A percentile compares a stretch with the other conserved stretches of the same genome.
Evolutionary conservation across 192 early-diverging fungal genomes (phyloP).

Genomic region (Coemansia reversa): DNA sequence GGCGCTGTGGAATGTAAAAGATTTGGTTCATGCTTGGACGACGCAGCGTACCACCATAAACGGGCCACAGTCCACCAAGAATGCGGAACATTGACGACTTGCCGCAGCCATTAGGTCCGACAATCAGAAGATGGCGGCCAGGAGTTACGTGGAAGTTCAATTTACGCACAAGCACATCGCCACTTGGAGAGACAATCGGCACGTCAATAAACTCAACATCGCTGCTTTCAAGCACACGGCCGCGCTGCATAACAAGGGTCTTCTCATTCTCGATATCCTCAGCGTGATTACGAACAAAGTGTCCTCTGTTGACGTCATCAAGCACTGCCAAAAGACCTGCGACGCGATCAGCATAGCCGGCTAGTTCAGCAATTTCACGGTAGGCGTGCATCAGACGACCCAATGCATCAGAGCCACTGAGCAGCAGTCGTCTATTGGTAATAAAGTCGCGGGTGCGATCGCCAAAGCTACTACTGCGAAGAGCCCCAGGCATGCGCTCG

Average conservation of each 20-base stretch:
- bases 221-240: slow-evolving; percentile 61
- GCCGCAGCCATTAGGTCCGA: slow-evolving; percentile 94
- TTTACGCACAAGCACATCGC: slow-evolving; percentile 85
- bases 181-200: slow-evolving; percentile 93
- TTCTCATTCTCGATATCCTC: slow-evolving; percentile 13
- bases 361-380: slow-evolving; percentile 91
- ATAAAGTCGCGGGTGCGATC: slow-evolving; percentile 62
- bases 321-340: slow-evolving; percentile 82
- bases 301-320: slow-evolving; percentile 80
- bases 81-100: slow-evolving; percentile 96
- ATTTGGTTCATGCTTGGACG: slow-evolving; percentile 81
- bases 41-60: slow-evolving; percentile 79
- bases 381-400: slow-evolving; percentile 91
- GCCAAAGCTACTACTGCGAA: slow-evolving; percentile 22
- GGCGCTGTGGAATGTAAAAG: slow-evolving; percentile 98
- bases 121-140: slow-evolving; percentile 88
- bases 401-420: slow-evolving; percentile 76
- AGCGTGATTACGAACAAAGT: slow-evolving; percentile 69
- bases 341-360: slow-evolving; percentile 92
- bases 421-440: slow-evolving; percentile 72
- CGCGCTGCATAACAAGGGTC: slow-evolving; percentile 61
- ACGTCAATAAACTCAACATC: slow-evolving; percentile 88
- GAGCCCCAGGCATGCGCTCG: slow-evolving; percentile 32
- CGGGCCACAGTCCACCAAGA: slow-evolving; percentile 93
- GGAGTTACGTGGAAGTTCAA: slow-evolving; percentile 86